Evolutionary conservation across 1,284 basidiomycete genomes (phyloP).

Genomic region (Apiotrichum siamense): DNA sequence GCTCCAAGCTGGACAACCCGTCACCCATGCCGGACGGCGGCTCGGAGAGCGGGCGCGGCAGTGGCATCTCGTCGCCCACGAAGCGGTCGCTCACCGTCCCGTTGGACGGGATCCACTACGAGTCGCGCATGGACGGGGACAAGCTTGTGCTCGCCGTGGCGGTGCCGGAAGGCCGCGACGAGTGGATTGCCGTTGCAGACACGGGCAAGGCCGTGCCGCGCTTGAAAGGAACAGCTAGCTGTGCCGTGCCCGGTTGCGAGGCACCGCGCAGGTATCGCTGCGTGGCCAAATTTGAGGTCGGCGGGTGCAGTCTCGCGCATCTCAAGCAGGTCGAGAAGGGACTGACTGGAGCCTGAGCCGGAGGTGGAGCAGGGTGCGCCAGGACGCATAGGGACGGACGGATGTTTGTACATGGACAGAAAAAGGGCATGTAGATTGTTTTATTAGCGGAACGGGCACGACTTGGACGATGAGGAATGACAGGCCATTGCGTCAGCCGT

Average conservation of each 20-base stretch:
- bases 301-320: slow-evolving; percentile 55
- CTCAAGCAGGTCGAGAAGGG: slow-evolving; percentile 37
- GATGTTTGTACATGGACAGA: too few relatives aligned
- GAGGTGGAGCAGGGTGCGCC: too few relatives aligned
- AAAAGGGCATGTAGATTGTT: too few relatives aligned
- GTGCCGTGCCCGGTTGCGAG: slow-evolving; percentile 53
- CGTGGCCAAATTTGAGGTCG: slow-evolving; percentile 51
- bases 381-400: too few relatives aligned
- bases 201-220: not conserved
- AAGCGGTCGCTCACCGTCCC: not conserved
- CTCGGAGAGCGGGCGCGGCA: not conserved
- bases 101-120: slow-evolving; percentile 13
- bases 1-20: slow-evolving; percentile 58
- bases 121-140: slow-evolving; percentile 8
- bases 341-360: not conserved
- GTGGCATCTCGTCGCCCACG: slow-evolving; percentile 7
- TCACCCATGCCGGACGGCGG: slow-evolving; percentile 41
- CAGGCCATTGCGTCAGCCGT: too few relatives aligned
- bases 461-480: too few relatives aligned
- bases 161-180: slow-evolving; percentile 30
- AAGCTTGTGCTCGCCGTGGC: slow-evolving; percentile 21
- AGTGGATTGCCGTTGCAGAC: slow-evolving; percentile 7
- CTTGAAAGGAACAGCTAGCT: slow-evolving; percentile 3
- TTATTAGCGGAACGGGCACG: too few relatives aligned
- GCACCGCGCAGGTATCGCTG: slow-evolving; percentile 54